Evolutionary conservation across 805 yeast genomes (phyloP), one percentile per base, ranked within the genome.

Genomic region (Saccharomycopsis synnaedendra): DNA sequence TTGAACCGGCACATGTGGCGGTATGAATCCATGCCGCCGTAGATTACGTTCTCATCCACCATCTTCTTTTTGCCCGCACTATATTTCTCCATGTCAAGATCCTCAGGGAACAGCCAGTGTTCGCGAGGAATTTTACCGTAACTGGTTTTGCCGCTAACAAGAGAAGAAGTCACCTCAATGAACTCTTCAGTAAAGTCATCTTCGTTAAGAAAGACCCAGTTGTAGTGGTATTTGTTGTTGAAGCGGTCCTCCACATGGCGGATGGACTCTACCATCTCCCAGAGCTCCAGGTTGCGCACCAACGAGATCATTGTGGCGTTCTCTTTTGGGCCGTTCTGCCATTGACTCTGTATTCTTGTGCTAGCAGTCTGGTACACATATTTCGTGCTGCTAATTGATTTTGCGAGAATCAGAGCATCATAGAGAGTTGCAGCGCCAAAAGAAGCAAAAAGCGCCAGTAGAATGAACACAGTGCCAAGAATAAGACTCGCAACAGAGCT

Each of bases 201-300:
- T 61, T 89, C 90, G 65, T 89, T 89, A 56, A 90, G 68, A 63
- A 89, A 89, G 11, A 88, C 88, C 96, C 96, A 89, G 61, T 87
- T 95, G 62, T 89, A 89, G 55, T 84, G 75, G 65, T 60, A 88
- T 54, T 80, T 69, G 44, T 64, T 63, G 67, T 90, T 88, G 68
- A 88, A 88, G 47, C 89, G 74, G 62, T 82, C 86, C 68, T 86
- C 93, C 37, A 85, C 75, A 49, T 73, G 69, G 49, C 82, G 71
- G 50, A 87, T 80, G 6, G 93, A 76, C 43, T 68, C 72, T 34
- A 81, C 56, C 44, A 84, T 66, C n/a, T 69, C 70, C 56, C 68
- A 59, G 52, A 83, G 60, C 57, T 85, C 95, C 32, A 65, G 57
- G 64, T 85, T 80, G 58, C 93, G 71, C 36, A 87, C 87, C 55